Percentiles rank a stretch among this genome's conserved stretches.
Evolutionary conservation across 495 filamentous ascomycete genomes (phyloP).

Genomic region (Hyaloscypha variabilis): DNA sequence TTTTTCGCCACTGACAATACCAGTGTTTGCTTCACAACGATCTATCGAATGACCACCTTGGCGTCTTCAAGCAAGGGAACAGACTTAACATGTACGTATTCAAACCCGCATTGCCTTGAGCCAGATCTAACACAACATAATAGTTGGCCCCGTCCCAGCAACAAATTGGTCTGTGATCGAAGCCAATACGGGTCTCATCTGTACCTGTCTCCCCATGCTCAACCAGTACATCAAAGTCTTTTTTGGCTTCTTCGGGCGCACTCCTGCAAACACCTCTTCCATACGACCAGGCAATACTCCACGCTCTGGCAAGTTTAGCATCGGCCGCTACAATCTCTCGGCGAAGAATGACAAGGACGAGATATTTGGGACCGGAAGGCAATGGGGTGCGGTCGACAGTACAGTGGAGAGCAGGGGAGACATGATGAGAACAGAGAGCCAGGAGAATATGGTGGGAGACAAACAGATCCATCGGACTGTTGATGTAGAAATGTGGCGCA

Average conservation of each 20-base stretch:
- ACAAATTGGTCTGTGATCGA: background rate
- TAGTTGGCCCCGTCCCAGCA: background rate
- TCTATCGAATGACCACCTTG: background rate
- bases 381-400: background rate
- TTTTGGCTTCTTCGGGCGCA: background rate
- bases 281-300: background rate
- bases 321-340: background rate
- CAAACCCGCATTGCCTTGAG: background rate
- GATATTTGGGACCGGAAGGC: background rate
- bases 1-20: background rate
- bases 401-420: background rate
- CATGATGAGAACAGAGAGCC: background rate
- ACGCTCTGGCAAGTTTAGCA: background rate
- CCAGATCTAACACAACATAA: background rate
- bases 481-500: background rate
- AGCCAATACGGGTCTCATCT: background rate
- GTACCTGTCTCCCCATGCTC: background rate
- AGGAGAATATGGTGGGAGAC: background rate
- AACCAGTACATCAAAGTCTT: background rate
- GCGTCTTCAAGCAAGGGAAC: background rate
- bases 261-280: background rate
- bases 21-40: background rate
- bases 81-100: background rate
- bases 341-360: background rate
- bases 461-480: background rate